Evolutionary conservation across 352 stramenopile genomes (phyloP), one percentile per base, ranked within the genome.

Genomic region (Phytopythium montanum): DNA sequence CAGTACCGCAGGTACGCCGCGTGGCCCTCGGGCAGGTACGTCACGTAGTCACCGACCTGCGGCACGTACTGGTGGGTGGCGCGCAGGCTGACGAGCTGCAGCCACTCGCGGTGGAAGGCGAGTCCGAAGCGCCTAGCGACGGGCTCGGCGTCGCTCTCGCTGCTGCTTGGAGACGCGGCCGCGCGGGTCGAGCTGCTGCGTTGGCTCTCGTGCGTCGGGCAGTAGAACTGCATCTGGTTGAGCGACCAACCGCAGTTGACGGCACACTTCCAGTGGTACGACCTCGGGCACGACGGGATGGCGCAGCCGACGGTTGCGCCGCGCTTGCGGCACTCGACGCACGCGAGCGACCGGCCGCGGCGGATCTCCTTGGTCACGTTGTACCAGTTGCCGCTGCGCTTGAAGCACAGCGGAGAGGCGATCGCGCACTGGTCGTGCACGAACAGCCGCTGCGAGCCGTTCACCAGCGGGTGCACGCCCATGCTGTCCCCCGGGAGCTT

Each of bases 401-500:
- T 89, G 61, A 95, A 95, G 59, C 82, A 92, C 31, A 92, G 58
- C 2, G 86, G 86, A 6, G 86, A 95, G 3, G 84, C 84, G 49
- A 95, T 94, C 14, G 86, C 76, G 44, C 86, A 95, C 48, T 94
- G 86, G 53, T 95, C 86, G 38, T 95, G 86, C 2, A 95, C 86
- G 61, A 95, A 95, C 16, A 94, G 63, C 2, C 86, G 72, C 66
- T 94, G 84, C 0, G 61, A 53, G 2, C 81, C 84, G 38, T 75
- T 83, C 42, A 94, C 81, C 10, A 95, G 63, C 18, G 86, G 82
- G 41, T 92, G 68, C 5, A 77, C 59, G 12, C 86, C 84, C 80
- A 95, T 87, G 5, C 68, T 78, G 13, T 94, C 79, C 26, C 84
- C 85, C 56, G 86, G 86, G 7, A 95, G 71, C 59, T 86, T 90